A percentile compares a stretch with the other conserved stretches of the same genome.
These are phyloP conservation scores for Solanum corneliomulleri DNA, from an alignment of 257 asterid genomes.

Conservation along the genomic window DNA sequence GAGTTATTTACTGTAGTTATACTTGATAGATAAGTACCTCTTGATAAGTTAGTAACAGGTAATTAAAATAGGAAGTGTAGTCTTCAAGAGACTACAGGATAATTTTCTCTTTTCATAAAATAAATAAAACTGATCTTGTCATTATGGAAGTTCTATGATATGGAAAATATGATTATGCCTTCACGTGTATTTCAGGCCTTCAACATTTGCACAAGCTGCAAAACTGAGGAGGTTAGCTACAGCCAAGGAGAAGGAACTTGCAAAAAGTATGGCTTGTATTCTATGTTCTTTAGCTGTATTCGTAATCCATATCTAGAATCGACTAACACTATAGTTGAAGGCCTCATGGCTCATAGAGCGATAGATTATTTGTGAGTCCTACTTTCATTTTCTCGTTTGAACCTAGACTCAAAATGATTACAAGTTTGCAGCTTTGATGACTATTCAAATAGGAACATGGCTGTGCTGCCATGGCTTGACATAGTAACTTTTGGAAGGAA, in stretches of 20 bases:
- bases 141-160: background rate
- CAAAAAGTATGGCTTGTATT: conserved; percentile 36
- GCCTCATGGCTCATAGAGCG: background rate
- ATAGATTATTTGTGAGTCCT: background rate
- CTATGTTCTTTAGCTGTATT: background rate
- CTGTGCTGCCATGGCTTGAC: background rate
- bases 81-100: background rate
- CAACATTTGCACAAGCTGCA: conserved; percentile 98
- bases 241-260: conserved; percentile 86
- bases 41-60: background rate
- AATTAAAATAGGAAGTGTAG: background rate
- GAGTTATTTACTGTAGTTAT: background rate
- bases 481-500: background rate
- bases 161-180: background rate
- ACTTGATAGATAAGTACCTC: background rate
- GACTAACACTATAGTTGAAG: background rate
- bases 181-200: conserved; percentile 54
- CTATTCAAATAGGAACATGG: background rate
- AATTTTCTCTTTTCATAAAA: background rate
- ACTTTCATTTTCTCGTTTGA: background rate
- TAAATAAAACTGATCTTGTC: background rate
- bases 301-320: background rate
- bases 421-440: background rate
- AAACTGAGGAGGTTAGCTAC: conserved; percentile 80
- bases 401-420: background rate